Evolutionary conservation across 441 rosid species (phyloP), one percentile per base, ranked within the genome.

Genomic region (Capsella rubella): DNA sequence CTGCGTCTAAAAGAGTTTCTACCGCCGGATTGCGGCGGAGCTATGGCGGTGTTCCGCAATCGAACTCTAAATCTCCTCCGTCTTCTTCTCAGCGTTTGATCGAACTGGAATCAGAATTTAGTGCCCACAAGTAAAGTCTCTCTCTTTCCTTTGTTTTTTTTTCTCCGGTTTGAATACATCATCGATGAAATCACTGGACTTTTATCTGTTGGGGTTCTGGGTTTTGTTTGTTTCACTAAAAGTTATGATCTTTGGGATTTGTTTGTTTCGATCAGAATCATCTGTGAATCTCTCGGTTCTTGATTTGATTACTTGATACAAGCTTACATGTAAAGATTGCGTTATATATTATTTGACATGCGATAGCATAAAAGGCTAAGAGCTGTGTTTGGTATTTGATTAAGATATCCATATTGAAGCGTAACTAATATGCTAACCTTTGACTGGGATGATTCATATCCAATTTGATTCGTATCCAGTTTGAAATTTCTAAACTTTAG

Each of bases 51-150:
- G 55, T 82, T 2, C 84, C 95, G 29, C 78, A 87, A 69, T 83
- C 87, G 68, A 70, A 59, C 60, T 49, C 79, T 9, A 63, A 78
- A 61, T 29, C 49, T 59, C 21, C 80, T 59, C 28, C 86, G 53
- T 65, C 89, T 34, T 79, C 89, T 75, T 91, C 98, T 77, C 83
- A 85, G 11, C 77, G 81, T 5, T 87, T 95, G 71, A 90, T 95
- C 79, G 74, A 82, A 76, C 67, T 90, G 77, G 99, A 95, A 81
- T 80, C 81, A 56, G 87, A 89, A 69, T 82, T 80, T 85, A 90
- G 97, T 59, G 99, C 99, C 78, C 99, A 95, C 84, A 95, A 95
- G 99, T 94, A 69, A 34, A 83, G 29, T 13, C 39, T 67, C 66
- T 58, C 25, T 59, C 58, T 25, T 15, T 29, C 1, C 6, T 2